Conservation (phyloP, 371 early-diverging fungal genomes). For the Blakeslea trispora region DNA sequence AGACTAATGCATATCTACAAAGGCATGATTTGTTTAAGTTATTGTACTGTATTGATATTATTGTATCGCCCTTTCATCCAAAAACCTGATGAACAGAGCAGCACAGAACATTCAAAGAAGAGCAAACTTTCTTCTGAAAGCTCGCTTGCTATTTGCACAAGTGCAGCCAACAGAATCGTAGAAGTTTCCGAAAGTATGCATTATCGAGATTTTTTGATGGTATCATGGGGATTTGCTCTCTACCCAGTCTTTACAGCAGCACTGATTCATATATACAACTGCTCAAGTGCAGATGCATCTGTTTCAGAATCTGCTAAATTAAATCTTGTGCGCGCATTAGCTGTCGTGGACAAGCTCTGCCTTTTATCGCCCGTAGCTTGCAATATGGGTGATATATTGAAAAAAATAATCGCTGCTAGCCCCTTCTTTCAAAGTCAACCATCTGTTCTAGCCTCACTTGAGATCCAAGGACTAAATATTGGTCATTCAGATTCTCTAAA, state of each 20-base stretch:
- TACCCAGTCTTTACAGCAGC: conserved; percentile 31
- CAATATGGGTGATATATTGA: conserved; percentile 11
- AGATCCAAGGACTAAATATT: background rate
- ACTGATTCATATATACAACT: conserved; percentile 25
- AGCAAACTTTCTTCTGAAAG: conserved; percentile 27
- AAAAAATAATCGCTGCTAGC: conserved; percentile 11
- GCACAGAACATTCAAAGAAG: conserved; percentile 2
- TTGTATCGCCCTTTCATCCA: conserved; percentile 72
- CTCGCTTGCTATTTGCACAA: conserved; percentile 46
- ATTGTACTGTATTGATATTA: conserved; percentile 70
- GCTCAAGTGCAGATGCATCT: conserved; percentile 6
- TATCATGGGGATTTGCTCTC: conserved; percentile 34
- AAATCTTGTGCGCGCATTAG: conserved; percentile 18
- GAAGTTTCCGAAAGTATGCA: conserved; percentile 29
- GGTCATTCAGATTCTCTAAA: background rate
- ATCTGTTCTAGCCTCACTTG: conserved; percentile 4
- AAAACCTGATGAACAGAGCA: conserved; percentile 1
- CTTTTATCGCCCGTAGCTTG: conserved; percentile 4
- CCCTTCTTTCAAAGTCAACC: conserved; percentile 8
- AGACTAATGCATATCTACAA: background rate
- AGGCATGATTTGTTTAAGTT: conserved; percentile 58
- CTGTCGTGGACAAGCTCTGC: conserved; percentile 13
- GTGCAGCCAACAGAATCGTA: conserved; percentile 39
- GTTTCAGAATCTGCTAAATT: conserved; percentile 21
- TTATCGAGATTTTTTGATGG: conserved; percentile 23